These are phyloP conservation scores for Phytophthora pseudosyringae DNA, from an alignment of 352 stramenopile species.

Conservation along the genomic window DNA sequence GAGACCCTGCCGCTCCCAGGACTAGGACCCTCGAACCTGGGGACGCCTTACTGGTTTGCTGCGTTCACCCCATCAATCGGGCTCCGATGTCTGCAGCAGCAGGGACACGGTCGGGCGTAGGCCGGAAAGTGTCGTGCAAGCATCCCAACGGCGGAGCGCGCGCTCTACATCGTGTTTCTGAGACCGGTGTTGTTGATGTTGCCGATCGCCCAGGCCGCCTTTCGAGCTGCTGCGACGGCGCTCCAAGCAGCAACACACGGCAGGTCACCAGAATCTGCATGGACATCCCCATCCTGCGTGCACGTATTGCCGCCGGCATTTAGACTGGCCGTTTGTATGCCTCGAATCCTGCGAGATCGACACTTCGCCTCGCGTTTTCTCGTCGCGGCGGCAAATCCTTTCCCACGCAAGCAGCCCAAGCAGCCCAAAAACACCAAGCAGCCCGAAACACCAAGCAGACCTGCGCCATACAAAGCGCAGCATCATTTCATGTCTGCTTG, in stretches of 20 bases:
- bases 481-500: slow-evolving; percentile 23
- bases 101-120: background rate
- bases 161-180: slow-evolving; percentile 5
- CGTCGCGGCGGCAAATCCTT: slow-evolving; percentile 26
- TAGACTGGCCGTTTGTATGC: slow-evolving; percentile 21
- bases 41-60: background rate
- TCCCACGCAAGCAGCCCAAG: slow-evolving; percentile 24
- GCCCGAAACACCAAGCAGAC: background rate
- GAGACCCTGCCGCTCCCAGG: too few relatives aligned
- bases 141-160: too few relatives aligned
- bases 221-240: background rate
- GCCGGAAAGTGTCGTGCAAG: background rate
- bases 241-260: too few relatives aligned
- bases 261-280: background rate
- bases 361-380: slow-evolving; percentile 21
- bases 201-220: background rate
- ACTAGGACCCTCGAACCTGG: background rate
- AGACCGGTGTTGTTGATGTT: slow-evolving; percentile 18
- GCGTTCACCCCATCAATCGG: background rate
- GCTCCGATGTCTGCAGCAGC: background rate
- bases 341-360: slow-evolving; percentile 10
- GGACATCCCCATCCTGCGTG: slow-evolving; percentile 20
- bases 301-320: slow-evolving; percentile 18
- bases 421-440: slow-evolving; percentile 7
- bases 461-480: background rate